Conservation (phyloP, 2,329 filamentous ascomycete genomes). For the Westerdykella sp. region DNA sequence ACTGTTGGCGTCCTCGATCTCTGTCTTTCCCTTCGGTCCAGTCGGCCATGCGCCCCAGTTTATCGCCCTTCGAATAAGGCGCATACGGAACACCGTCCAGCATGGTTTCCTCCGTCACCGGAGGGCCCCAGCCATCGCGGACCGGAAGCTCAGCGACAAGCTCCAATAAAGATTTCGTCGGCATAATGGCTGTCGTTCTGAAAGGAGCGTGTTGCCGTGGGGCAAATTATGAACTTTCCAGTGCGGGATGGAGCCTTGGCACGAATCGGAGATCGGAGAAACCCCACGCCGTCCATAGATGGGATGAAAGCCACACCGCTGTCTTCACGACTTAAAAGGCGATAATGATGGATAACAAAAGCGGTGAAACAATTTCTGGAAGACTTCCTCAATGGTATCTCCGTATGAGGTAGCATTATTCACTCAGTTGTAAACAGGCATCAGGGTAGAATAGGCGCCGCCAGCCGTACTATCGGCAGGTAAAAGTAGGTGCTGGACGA, state of each 20-base stretch:
- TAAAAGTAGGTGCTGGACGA: too few species aligned
- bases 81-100: constrained; percentile 94
- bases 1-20: constrained; percentile 76
- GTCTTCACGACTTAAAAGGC: not conserved
- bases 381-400: too few species aligned
- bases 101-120: constrained; percentile 75
- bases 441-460: too few species aligned
- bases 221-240: constrained; percentile 1
- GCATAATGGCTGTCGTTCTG: constrained; percentile 32
- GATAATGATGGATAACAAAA: not conserved
- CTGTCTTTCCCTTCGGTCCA: constrained; percentile 89
- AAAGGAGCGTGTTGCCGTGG: not conserved
- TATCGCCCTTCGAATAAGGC: constrained; percentile 97
- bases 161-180: constrained; percentile 43
- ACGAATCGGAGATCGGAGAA: not conserved
- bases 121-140: constrained; percentile 67
- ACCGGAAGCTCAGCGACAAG: constrained; percentile 44
- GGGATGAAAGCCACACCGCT: not conserved
- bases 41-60: constrained; percentile 97
- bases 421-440: too few species aligned
- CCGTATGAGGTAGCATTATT: too few species aligned
- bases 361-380: too few species aligned
- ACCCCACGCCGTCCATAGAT: not conserved
- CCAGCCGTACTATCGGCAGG: too few species aligned
- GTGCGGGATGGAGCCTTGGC: not conserved